Evolutionary conservation across 2,329 filamentous ascomycete species (phyloP).

Genomic region (Verticillium klebahnii): DNA sequence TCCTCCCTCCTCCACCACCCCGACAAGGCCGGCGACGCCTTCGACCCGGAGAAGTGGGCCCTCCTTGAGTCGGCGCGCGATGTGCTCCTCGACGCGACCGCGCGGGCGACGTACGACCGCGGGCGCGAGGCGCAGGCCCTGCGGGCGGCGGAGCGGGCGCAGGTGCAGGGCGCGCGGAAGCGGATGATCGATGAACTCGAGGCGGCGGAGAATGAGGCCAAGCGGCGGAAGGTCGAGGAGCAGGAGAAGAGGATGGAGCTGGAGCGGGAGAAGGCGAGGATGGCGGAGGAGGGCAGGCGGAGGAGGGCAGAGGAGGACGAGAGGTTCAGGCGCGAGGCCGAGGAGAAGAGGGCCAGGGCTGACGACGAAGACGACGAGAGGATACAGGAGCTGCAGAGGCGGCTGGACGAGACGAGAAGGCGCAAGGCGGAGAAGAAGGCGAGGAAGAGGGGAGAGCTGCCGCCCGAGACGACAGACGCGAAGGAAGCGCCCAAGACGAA

Average conservation of each 20-base stretch:
- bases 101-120: conserved; percentile 74
- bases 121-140: conserved; percentile 66
- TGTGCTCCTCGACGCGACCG: conserved; percentile 65
- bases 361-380: conserved; percentile 22
- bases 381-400: conserved; percentile 13
- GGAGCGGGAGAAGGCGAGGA: conserved; percentile 30
- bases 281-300: conserved; percentile 27
- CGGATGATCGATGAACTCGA: conserved; percentile 86
- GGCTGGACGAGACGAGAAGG: conserved; percentile 31
- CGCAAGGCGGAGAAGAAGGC: conserved; percentile 31
- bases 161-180: conserved; percentile 68
- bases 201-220: conserved; percentile 64
- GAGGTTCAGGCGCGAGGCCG: conserved; percentile 35
- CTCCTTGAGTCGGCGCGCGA: conserved; percentile 82
- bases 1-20: conserved; percentile 89
- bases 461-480: neutral
- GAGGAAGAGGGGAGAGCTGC: conserved; percentile 16
- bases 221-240: conserved; percentile 49
- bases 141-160: conserved; percentile 65
- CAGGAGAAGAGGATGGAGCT: conserved; percentile 29
- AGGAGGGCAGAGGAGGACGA: conserved; percentile 32
- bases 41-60: conserved; percentile 80
- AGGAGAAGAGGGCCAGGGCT: conserved; percentile 29
- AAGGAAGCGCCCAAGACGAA: neutral
- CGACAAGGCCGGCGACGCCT: conserved; percentile 75